These are phyloP conservation scores for Xylaria curta DNA, from an alignment of 495 filamentous ascomycete genomes.

Conservation along the genomic window DNA sequence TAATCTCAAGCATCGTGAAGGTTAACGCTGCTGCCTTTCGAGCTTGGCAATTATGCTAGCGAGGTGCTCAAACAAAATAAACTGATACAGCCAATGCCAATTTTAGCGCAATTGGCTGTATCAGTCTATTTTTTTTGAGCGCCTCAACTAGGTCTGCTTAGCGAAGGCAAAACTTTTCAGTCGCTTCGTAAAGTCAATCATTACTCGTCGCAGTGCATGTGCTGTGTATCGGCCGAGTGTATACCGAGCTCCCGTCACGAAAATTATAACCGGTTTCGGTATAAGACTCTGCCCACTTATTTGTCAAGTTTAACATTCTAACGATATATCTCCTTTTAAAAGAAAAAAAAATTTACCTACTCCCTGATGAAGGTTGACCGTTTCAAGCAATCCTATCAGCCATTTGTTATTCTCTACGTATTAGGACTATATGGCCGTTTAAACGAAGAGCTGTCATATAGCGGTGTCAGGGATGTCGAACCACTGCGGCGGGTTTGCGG, in stretches of 20 bases:
- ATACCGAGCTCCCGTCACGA: background rate
- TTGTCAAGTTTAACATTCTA: background rate
- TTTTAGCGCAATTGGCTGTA: too few relatives aligned
- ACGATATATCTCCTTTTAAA: too few relatives aligned
- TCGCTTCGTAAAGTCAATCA: background rate
- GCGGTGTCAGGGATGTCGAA: background rate
- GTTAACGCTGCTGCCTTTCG: too few relatives aligned
- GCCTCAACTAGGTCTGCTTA: too few relatives aligned
- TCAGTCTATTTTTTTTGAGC: too few relatives aligned
- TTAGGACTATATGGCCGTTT: background rate
- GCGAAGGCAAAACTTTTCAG: too few relatives aligned
- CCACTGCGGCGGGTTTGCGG: too few relatives aligned
- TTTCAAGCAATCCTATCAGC: background rate
- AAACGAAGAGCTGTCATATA: background rate
- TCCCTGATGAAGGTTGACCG: background rate
- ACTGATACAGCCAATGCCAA: too few relatives aligned
- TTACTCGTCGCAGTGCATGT: background rate
- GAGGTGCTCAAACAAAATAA: too few relatives aligned
- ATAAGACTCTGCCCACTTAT: background rate
- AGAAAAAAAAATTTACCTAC: too few relatives aligned
- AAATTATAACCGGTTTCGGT: background rate
- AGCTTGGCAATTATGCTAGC: too few relatives aligned
- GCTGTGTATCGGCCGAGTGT: background rate
- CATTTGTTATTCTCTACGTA: background rate
- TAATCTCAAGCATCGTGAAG: background rate